Evolutionary conservation across 176 grass and related monocot species (phyloP).

Genomic region (Raddia distichophylla): DNA sequence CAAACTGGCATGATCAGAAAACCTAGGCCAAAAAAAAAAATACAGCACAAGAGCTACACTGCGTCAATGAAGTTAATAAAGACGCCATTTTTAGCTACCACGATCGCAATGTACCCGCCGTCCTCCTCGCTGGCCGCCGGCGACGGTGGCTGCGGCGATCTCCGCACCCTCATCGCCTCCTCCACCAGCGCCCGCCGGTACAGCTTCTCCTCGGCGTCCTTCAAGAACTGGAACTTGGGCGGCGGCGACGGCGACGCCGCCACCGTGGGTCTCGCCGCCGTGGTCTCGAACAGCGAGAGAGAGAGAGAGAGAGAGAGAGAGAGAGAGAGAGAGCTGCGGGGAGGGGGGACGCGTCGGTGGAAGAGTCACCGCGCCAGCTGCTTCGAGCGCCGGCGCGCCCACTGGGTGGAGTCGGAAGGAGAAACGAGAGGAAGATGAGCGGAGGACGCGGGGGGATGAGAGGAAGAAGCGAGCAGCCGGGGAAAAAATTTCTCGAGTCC

Average conservation of each 20-base stretch:
- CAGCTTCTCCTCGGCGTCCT: constrained; percentile 92
- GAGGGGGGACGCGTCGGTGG: no score
- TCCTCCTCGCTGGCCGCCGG: constrained; percentile 52
- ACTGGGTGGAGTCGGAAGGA: no score
- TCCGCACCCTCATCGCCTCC: constrained; percentile 49
- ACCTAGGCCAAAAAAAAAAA: constrained; percentile 23
- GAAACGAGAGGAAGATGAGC: no score
- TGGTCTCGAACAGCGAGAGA: constrained; percentile 57
- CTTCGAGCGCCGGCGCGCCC: no score
- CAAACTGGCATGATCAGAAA: constrained; percentile 44
- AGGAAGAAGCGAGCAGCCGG: no score
- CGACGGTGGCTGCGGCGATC: constrained; percentile 44
- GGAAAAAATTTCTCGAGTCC: no score
- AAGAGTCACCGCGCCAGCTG: no score
- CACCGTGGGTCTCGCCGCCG: constrained; percentile 17
- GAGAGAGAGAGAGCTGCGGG: no score
- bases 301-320: no score
- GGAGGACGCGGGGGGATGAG: no score
- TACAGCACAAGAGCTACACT: constrained; percentile 38
- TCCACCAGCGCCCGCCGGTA: constrained; percentile 66
- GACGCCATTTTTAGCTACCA: constrained; percentile 30
- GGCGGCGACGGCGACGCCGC: constrained; percentile 50
- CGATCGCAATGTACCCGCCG: constrained; percentile 56
- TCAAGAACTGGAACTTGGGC: constrained; percentile 88
- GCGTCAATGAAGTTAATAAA: constrained; percentile 39